Conservation (phyloP, 306 rosid species). For the Trifolium repens region DNA sequence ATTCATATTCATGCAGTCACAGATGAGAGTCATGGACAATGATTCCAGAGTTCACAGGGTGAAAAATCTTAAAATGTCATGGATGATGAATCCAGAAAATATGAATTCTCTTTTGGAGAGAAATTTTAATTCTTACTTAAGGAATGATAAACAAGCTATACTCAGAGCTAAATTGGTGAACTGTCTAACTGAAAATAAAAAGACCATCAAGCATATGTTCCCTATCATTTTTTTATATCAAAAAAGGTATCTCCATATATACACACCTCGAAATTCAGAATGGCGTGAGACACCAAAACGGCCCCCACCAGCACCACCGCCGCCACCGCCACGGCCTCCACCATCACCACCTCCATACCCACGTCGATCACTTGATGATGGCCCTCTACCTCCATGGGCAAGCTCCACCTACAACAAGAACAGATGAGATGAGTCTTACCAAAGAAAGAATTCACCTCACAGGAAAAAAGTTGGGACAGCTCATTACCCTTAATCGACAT, state of each 20-base stretch:
- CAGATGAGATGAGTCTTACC: conserved; percentile 25
- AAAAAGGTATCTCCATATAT: background rate
- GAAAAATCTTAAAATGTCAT: background rate
- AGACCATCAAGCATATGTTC: background rate
- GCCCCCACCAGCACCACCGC: conserved; percentile 63
- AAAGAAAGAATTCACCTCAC: background rate
- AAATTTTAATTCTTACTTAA: background rate
- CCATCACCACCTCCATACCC: conserved; percentile 59
- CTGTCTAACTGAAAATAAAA: background rate
- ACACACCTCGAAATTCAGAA: conserved; percentile 92
- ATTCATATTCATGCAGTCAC: background rate
- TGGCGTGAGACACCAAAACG: conserved; percentile 89
- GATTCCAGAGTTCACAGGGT: background rate
- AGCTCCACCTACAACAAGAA: conserved; percentile 82
- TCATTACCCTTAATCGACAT: conserved; percentile 87
- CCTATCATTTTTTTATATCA: background rate
- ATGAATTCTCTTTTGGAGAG: background rate
- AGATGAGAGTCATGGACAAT: background rate
- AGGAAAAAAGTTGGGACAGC: background rate
- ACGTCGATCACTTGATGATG: conserved; percentile 91
- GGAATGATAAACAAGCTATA: background rate
- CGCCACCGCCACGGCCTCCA: conserved; percentile 52
- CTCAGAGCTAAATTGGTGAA: conserved; percentile 1
- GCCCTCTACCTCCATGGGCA: conserved; percentile 99
- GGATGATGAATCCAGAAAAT: background rate